Evolutionary conservation across 2,329 filamentous ascomycete genomes (phyloP).

Genomic region (Colletotrichum euphorbiae): DNA sequence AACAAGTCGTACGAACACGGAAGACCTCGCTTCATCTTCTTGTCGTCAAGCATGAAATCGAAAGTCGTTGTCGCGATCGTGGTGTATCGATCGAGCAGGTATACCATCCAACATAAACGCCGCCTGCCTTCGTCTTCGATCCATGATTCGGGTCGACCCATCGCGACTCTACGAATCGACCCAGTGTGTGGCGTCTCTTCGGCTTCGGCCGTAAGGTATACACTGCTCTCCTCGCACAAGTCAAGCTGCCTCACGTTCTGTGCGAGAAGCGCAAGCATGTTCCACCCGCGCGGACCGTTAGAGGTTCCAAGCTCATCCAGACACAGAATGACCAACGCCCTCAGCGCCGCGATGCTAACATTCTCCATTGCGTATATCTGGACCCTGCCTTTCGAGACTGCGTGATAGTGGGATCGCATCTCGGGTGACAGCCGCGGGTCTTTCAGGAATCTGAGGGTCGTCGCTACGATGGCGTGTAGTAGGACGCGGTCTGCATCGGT

Average conservation of each 20-base stretch:
- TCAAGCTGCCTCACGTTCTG: conserved; percentile 55
- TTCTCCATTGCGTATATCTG: conserved; percentile 57
- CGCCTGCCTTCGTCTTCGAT: conserved; percentile 58
- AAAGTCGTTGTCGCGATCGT: conserved; percentile 55
- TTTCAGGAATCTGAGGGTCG: conserved; percentile 56
- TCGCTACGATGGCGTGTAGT: conserved; percentile 58
- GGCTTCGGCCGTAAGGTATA: conserved; percentile 50
- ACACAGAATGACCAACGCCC: conserved; percentile 55
- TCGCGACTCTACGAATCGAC: conserved; percentile 50
- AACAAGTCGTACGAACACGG: conserved; percentile 59
- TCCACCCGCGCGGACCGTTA: conserved; percentile 57
- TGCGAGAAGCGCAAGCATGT: conserved; percentile 52
- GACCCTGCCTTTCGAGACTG: conserved; percentile 52
- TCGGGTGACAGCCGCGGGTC: conserved; percentile 53
- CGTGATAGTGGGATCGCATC: conserved; percentile 53
- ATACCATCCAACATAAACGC: conserved; percentile 59
- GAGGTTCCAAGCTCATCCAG: conserved; percentile 57
- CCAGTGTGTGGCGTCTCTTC: conserved; percentile 49
- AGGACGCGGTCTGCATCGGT: conserved; percentile 54
- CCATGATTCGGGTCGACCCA: conserved; percentile 54
- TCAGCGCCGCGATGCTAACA: conserved; percentile 52
- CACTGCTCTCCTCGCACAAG: conserved; percentile 53
- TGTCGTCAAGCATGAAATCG: conserved; percentile 56
- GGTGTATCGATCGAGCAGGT: conserved; percentile 57
- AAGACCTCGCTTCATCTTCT: conserved; percentile 53